Percentiles rank a stretch among this genome's conserved stretches.
phyloP scores from a whole-genome alignment of 148 eudicot species.

The Arctostaphylos glauca region DNA sequence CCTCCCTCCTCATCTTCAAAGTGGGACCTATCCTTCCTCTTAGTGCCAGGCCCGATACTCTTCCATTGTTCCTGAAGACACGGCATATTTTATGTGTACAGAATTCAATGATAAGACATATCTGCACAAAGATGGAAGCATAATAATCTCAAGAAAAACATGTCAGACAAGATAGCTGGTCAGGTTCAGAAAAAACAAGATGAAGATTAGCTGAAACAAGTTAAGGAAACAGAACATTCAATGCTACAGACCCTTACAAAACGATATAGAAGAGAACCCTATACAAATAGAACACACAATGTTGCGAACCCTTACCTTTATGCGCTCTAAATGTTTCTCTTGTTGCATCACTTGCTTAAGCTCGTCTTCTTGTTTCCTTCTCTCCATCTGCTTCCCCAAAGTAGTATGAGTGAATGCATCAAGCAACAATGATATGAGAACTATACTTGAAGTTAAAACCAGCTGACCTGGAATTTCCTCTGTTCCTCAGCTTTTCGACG shows the following conservation, averaged over 20 bases:
- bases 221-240: neutral
- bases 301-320: slow-evolving; percentile 54
- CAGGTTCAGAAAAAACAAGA: neutral
- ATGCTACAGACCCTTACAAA: neutral
- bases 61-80: slow-evolving; percentile 81
- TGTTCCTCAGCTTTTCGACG: slow-evolving; percentile 94
- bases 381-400: slow-evolving; percentile 68
- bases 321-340: slow-evolving; percentile 81
- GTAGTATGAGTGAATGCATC: slow-evolving; percentile 21
- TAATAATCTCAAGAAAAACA: neutral
- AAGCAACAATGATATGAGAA: neutral
- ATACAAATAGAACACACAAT: neutral
- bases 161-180: neutral
- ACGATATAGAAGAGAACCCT: neutral
- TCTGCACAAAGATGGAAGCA: neutral
- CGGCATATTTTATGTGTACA: neutral
- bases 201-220: neutral
- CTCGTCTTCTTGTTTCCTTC: slow-evolving; percentile 96
- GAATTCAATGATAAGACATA: neutral
- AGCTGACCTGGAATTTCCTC: slow-evolving; percentile 71
- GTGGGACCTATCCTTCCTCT: slow-evolving; percentile 74
- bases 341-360: slow-evolving; percentile 71
- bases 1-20: slow-evolving; percentile 87
- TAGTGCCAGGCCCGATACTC: slow-evolving; percentile 51
- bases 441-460: neutral